phyloP scores from a whole-genome alignment of 176 grass and related monocot species.

The Canna indica region DNA sequence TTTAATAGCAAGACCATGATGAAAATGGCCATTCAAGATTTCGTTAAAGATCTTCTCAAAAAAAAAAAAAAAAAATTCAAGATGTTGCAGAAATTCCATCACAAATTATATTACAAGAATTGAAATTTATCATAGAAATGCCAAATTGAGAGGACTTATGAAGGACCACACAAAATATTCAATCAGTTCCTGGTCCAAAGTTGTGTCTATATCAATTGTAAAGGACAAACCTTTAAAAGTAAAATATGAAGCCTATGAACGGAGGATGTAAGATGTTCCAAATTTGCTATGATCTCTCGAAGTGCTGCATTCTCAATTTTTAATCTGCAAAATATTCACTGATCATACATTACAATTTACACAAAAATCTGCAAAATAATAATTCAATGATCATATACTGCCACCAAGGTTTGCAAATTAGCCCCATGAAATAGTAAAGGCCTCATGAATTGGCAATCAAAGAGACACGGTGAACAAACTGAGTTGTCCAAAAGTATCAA shows the following conservation, averaged over 20 bases:
- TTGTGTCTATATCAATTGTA: slow-evolving; percentile 4
- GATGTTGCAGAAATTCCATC: too few relatives aligned
- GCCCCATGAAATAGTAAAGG: too few relatives aligned
- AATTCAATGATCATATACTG: too few relatives aligned
- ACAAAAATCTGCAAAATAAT: neutral
- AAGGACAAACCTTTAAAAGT: slow-evolving; percentile 54
- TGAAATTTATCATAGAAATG: neutral
- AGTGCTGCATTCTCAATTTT: slow-evolving; percentile 82
- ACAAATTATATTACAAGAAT: too few relatives aligned
- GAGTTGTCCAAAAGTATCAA: too few relatives aligned
- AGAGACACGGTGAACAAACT: too few relatives aligned
- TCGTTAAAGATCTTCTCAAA: too few relatives aligned
- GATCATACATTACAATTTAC: neutral
- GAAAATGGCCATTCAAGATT: neutral
- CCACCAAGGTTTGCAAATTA: too few relatives aligned
- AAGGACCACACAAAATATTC: neutral
- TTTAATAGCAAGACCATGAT: neutral
- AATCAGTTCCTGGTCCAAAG: neutral
- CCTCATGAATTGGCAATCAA: too few relatives aligned
- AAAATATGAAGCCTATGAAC: slow-evolving; percentile 65
- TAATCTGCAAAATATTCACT: slow-evolving; percentile 38
- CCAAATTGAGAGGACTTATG: neutral
- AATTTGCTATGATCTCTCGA: slow-evolving; percentile 56
- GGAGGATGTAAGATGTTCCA: slow-evolving; percentile 69
- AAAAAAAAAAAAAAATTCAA: too few relatives aligned